Base-by-base conservation (phyloP, 2,329 filamentous ascomycete species). In the Trematosphaeria pertusa region DNA sequence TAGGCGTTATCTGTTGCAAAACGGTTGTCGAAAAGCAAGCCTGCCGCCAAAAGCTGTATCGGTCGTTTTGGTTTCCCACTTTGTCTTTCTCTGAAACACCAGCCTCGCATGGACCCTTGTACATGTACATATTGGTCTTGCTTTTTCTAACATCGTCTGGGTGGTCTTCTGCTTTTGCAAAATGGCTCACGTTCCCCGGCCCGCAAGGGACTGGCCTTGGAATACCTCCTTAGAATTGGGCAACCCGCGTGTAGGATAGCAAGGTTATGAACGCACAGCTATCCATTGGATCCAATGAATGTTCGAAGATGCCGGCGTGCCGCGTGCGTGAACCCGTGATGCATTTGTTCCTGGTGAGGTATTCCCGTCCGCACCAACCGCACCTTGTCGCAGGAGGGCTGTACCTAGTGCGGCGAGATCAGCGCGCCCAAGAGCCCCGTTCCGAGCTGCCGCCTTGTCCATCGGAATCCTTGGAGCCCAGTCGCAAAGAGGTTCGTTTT, bases 21-120 rank as follows among this genome's bases (percentile, higher is more conserved):
- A 48, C 36, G 43, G 21, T 31, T 35, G 30, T 47, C 39, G 28
- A 59, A 64, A 62, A 55, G 52, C 50, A 58, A 56, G 34, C 34
- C 32, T 36, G 21, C 32, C 11, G 12, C n/a, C 19, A 49, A 58
- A 53, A 49, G 41, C 30, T 39, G 18, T 43, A 39, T 42, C 33
- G 19, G 21, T 24, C 51, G 40, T 48, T 48, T 37, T 26, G 8
- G 10, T 37, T 34, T 22, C 40, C 18, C 14, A 12, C 24, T 43
- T 17, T 4, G 10, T 34, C 31, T 26, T 10, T 26, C 40, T 39
- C 35, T 35, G 18, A 32, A 36, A 28, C 34, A 37, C 39, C 24
- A 34, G 41, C 40, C 22, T 36, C 43, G 28, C 10, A 34, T 6
- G 20, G 32, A 31, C n/a, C 37, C 43, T 38, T 54, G 43, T 54